Conservation (phyloP, 192 early-diverging fungal species). For the Dispira simplex region DNA sequence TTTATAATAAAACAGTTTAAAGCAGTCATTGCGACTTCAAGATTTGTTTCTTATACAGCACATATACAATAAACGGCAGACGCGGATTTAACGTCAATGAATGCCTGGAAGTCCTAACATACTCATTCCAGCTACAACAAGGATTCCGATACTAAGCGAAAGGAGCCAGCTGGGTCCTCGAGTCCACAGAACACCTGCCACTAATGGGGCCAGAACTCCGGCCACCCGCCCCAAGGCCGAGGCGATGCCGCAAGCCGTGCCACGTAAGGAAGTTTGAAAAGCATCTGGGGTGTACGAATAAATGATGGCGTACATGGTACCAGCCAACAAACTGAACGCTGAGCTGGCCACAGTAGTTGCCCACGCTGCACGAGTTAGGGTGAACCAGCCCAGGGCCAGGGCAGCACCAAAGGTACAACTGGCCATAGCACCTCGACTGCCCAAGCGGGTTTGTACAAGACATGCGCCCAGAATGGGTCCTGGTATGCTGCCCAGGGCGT, state of each 20-base stretch:
- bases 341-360: conserved; percentile 45
- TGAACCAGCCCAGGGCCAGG: conserved; percentile 48
- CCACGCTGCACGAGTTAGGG: conserved; percentile 31
- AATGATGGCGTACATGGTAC: conserved; percentile 69
- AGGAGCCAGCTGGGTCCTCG: conserved; percentile 42
- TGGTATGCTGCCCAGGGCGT: conserved; percentile 59
- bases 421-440: conserved; percentile 68
- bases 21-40: too few species aligned
- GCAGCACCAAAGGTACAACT: conserved; percentile 56
- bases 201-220: conserved; percentile 57
- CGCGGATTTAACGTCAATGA: too few species aligned
- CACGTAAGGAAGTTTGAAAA: conserved; percentile 56
- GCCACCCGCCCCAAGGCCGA: conserved; percentile 57
- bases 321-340: conserved; percentile 42
- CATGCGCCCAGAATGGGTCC: conserved; percentile 53
- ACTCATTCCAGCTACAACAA: conserved; percentile 36
- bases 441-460: conserved; percentile 56
- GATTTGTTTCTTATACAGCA: too few species aligned
- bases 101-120: conserved; percentile 48
- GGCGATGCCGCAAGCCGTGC: conserved; percentile 65
- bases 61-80: too few species aligned
- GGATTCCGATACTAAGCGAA: conserved; percentile 40
- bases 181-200: conserved; percentile 46
- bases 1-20: too few species aligned
- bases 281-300: conserved; percentile 85